A percentile compares a stretch with the other conserved stretches of the same genome.
Conservation (phyloP, 768 basidiomycete species). For the Thelephora aurantiotincta region DNA sequence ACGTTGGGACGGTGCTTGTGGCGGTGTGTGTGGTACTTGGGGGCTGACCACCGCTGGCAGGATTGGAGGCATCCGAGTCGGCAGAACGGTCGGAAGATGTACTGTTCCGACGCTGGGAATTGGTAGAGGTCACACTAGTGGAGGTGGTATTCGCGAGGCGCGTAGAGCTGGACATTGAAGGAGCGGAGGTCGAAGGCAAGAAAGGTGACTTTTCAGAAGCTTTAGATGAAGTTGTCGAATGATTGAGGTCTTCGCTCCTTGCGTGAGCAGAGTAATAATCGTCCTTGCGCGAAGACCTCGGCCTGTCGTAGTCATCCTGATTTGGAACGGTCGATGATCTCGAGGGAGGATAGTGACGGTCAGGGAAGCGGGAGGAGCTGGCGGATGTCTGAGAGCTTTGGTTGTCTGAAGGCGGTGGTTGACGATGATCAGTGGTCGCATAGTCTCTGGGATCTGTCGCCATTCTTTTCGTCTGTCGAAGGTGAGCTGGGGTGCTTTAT, state of each 20-base stretch:
- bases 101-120: constrained; percentile 5
- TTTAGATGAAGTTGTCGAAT: constrained; percentile 19
- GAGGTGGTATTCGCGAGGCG: constrained; percentile 26
- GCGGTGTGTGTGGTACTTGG: constrained; percentile 42
- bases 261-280: constrained; percentile 28
- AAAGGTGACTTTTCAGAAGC: constrained; percentile 20
- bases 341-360: constrained; percentile 41
- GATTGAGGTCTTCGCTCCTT: constrained; percentile 63
- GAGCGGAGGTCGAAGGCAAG: constrained; percentile 23
- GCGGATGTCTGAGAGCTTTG: constrained; percentile 7
- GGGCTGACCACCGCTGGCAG: constrained; percentile 24
- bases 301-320: constrained; percentile 38
- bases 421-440: not conserved
- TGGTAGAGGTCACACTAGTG: constrained; percentile 1
- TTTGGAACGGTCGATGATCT: constrained; percentile 52
- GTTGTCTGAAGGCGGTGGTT: constrained; percentile 3
- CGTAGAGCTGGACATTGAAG: not conserved
- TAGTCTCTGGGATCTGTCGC: no score
- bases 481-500: no score
- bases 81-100: constrained; percentile 25
- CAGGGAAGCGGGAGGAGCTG: constrained; percentile 17
- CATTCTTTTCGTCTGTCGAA: no score
- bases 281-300: constrained; percentile 19
- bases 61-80: constrained; percentile 37
- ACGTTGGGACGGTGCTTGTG: constrained; percentile 43